Base-by-base conservation (phyloP, 1,139 yeast genomes). In the Protomyces inundatus region DNA sequence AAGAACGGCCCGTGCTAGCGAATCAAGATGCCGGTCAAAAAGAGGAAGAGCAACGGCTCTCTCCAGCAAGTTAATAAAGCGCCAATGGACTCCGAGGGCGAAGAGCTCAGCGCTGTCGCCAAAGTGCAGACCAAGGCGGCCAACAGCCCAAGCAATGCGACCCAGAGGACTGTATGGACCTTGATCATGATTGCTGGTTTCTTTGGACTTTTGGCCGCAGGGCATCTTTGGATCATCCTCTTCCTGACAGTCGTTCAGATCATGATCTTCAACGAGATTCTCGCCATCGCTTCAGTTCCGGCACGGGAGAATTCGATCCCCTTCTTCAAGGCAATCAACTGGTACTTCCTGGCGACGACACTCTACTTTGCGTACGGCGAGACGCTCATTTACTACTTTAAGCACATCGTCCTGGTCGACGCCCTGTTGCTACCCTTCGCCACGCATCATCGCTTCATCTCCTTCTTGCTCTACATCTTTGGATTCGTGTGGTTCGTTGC, bases 341-440 rank as follows among this genome's bases (percentile, higher is more conserved):
- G 98, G 98, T 93, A 66, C 69, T 78, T 77, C 65, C 70, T 79
- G 63, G 82, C 87, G 67, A 84, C 96, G 14, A 86, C 96, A 5
- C 84, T 90, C 68, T 90, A 90, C 76, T 93, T 87, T 74, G 80
- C 93, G 71, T 97, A 93, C 72, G 97, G 97, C 65, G 89, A 87
- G 72, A 83, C 89, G 10, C 80, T 91, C 62, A 85, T 89, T 71
- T 83, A 83, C 69, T 88, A 85, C 70, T 79, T 82, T 74, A 74
- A 78, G 72, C 79, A 81, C 66, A 73, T 79, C 45, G 81, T 81
- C 39, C 73, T 80, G 23, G 77, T 76, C 39, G 80, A 79, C 66
- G 74, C 77, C 42, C 73, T 76, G 52, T 70, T 81, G 52, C 70
- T 77, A 48, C 81, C 83, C 7, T 70, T 81, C 65, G 81, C 82